Evolutionary conservation across 805 yeast genomes (phyloP).

Genomic region (Saccharomycopsis olivae): DNA sequence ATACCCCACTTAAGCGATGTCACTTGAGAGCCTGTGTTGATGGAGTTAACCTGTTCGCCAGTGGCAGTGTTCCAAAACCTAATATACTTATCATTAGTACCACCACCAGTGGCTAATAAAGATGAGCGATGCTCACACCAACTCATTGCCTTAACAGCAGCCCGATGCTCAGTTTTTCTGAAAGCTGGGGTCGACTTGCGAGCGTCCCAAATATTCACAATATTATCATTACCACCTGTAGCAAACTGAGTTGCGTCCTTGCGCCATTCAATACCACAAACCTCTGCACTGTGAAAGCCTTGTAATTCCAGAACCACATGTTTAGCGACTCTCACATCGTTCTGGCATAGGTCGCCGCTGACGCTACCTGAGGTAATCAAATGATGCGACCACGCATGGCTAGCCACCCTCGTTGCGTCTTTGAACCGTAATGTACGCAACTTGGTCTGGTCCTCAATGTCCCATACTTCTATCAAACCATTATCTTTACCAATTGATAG

Average conservation of each 20-base stretch:
- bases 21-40: slow-evolving; percentile 88
- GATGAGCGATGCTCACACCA: slow-evolving; percentile 88
- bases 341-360: slow-evolving; percentile 72
- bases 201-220: slow-evolving; percentile 89
- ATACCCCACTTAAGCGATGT: slow-evolving; percentile 85
- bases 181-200: slow-evolving; percentile 54
- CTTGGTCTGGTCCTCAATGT: slow-evolving; percentile 62
- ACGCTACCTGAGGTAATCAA: slow-evolving; percentile 76
- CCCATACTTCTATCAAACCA: slow-evolving; percentile 89
- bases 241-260: slow-evolving; percentile 78
- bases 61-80: slow-evolving; percentile 94
- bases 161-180: slow-evolving; percentile 70
- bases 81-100: slow-evolving; percentile 76
- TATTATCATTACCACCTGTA: slow-evolving; percentile 89
- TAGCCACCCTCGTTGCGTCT: slow-evolving; percentile 55
- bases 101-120: slow-evolving; percentile 91
- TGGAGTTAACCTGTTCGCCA: slow-evolving; percentile 74
- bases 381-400: slow-evolving; percentile 78
- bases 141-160: slow-evolving; percentile 90
- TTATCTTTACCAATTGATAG: slow-evolving; percentile 74
- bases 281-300: slow-evolving; percentile 66
- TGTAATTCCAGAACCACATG: slow-evolving; percentile 52
- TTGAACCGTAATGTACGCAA: slow-evolving; percentile 68
- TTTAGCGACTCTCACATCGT: slow-evolving; percentile 81
- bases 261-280: slow-evolving; percentile 86